These are phyloP conservation scores for Brassica carinata DNA, from an alignment of 345 rosid genomes.

Conservation along the genomic window DNA sequence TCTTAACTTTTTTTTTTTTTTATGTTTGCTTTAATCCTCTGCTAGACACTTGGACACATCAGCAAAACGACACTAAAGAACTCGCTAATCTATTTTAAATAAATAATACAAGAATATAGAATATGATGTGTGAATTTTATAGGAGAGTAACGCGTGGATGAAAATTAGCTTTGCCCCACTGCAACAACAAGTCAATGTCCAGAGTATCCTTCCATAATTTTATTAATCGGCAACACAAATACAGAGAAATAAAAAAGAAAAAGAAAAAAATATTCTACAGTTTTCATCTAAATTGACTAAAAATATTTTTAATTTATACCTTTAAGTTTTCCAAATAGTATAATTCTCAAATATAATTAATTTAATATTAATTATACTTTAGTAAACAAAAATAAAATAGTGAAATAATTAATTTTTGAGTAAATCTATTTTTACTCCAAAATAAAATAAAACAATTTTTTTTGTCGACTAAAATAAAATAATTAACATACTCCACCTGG, in stretches of 20 bases:
- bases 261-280: not conserved
- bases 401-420: too few relatives aligned
- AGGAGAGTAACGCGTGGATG: constrained; percentile 12
- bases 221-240: not conserved
- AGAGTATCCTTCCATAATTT: not conserved
- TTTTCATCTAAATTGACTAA: not conserved
- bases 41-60: not conserved
- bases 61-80: not conserved
- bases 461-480: too few relatives aligned
- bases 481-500: too few relatives aligned
- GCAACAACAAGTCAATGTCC: not conserved
- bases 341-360: too few relatives aligned
- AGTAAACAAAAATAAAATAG: too few relatives aligned
- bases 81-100: not conserved
- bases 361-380: too few relatives aligned
- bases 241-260: not conserved
- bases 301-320: too few relatives aligned
- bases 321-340: too few relatives aligned
- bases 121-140: not conserved
- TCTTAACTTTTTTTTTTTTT: not conserved
- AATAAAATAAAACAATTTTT: too few relatives aligned
- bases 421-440: not conserved
- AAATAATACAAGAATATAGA: not conserved
- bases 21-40: not conserved
- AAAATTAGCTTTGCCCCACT: constrained; percentile 4